Base-by-base conservation (phyloP, 805 yeast species). In the Wickerhamomyces chaumierensis region DNA sequence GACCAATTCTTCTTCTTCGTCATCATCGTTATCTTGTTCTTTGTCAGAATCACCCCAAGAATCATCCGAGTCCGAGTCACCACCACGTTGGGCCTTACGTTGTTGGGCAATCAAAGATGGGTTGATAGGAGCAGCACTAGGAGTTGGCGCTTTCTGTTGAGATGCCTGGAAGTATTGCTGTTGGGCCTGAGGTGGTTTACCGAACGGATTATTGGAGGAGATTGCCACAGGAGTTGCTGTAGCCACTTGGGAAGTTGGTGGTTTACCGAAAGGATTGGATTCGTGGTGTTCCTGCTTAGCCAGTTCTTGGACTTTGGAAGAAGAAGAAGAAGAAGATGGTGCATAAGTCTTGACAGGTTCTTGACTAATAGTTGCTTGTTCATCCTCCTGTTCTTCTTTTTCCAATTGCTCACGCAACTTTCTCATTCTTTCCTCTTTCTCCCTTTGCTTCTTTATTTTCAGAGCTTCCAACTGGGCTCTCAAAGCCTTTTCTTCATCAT, bases 11-110 rank as follows among this genome's bases (percentile, higher is more conserved):
- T 61, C 67, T 39, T 63, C 66, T 42, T 56, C 62, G 31, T 49
- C 57, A 33, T 48, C 40, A 18, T 43, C 46, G 16, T 48, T 48
- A 16, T 58, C 57, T 32, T 55, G 61, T 38, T 57, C 63, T 20
- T 57, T 53, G 21, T 46, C 51, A 56, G 62, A 55, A n/a, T 40
- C 36, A 42, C 58, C 58, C 33, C 33, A 31, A 5, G 17, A 15
- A 41, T 56, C 63, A 39, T 60, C 62, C 36, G 56, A 57, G 37
- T 53, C 58, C 21, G 53, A 51, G 35, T 52, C 62, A 27, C 58
- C 40, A 15, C 69, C 69, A 57, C 88, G 67, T 55, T 82, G 90
- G 7, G 83, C 73, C 20, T 71, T 75, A 57, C 92, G 67, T 57
- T 81, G 88, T 2, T 78, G 80, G 40, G 76, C 80, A 21, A 81